phyloP scores from a whole-genome alignment of 2,329 filamentous ascomycete species.

The Dothistroma septosporum region DNA sequence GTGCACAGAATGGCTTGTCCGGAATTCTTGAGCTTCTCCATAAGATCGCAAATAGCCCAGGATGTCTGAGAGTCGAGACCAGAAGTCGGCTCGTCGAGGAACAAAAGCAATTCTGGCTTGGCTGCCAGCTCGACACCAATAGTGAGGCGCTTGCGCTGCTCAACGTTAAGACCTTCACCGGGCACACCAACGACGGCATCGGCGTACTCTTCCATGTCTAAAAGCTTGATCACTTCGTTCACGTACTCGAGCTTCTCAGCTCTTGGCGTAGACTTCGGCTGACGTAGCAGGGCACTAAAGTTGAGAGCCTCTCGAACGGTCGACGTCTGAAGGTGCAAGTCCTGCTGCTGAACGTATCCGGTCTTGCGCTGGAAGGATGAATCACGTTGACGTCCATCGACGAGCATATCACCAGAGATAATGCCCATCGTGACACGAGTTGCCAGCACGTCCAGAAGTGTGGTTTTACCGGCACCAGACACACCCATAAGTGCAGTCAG shows the following conservation, averaged over 20 bases:
- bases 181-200: conserved; percentile 88
- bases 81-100: conserved; percentile 92
- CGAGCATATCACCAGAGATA: conserved; percentile 81
- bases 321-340: conserved; percentile 77
- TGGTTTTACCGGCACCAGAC: conserved; percentile 91
- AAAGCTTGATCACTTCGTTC: conserved; percentile 81
- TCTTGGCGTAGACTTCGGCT: conserved; percentile 67
- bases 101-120: conserved; percentile 82
- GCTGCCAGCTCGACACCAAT: conserved; percentile 96
- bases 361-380: conserved; percentile 86
- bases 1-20: conserved; percentile 95
- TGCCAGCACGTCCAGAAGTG: conserved; percentile 79
- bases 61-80: conserved; percentile 91
- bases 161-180: conserved; percentile 73
- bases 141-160: conserved; percentile 71
- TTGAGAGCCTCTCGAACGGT: conserved; percentile 84
- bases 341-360: conserved; percentile 88
- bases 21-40: conserved; percentile 83
- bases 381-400: conserved; percentile 70
- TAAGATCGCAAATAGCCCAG: conserved; percentile 82
- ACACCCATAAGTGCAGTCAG: conserved; percentile 88
- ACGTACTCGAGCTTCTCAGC: conserved; percentile 83
- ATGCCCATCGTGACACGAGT: conserved; percentile 85
- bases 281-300: conserved; percentile 81
- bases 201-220: conserved; percentile 86